A percentile compares a stretch with the other conserved stretches of the same genome.
Evolutionary conservation across 192 early-diverging fungal species (phyloP).

Genomic region (Entomortierella lignicola): DNA sequence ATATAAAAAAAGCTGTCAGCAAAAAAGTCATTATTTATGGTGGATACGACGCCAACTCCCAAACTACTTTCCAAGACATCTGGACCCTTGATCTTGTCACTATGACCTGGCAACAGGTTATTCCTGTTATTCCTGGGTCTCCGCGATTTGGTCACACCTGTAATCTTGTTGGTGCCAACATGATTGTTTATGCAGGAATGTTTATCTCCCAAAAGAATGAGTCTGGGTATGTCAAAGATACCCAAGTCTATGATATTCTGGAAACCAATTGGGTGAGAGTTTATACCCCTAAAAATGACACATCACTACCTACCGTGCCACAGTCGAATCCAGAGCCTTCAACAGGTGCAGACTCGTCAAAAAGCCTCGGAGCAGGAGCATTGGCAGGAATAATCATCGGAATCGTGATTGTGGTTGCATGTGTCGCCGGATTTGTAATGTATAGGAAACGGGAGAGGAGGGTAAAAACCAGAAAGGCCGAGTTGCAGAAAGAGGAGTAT

Average conservation of each 20-base stretch:
- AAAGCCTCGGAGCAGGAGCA: not conserved
- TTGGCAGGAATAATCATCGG: not conserved
- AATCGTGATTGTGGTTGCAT: not conserved
- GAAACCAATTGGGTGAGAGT: conserved; percentile 19
- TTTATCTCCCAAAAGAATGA: too few species aligned
- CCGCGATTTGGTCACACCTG: conserved; percentile 32
- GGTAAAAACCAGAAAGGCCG: not conserved
- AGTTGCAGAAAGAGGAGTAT: not conserved
- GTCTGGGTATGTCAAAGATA: conserved; percentile 10
- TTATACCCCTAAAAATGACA: conserved; percentile 39
- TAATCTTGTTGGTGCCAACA: conserved; percentile 48
- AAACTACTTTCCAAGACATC: conserved; percentile 14
- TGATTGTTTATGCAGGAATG: conserved; percentile 36
- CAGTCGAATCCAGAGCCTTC: not conserved
- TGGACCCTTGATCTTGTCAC: conserved; percentile 48
- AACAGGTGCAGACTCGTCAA: not conserved
- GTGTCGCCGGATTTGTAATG: not conserved
- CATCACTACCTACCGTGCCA: not conserved
- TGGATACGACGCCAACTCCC: conserved; percentile 25
- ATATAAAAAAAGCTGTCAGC: conserved; percentile 18
- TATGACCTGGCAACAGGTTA: conserved; percentile 33
- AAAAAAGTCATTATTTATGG: conserved; percentile 43
- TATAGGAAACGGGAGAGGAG: not conserved
- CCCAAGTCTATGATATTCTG: conserved; percentile 42
- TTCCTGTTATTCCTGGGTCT: not conserved